Conservation (phyloP, 2,329 filamentous ascomycete species). For the Myrmaecium sp. region DNA sequence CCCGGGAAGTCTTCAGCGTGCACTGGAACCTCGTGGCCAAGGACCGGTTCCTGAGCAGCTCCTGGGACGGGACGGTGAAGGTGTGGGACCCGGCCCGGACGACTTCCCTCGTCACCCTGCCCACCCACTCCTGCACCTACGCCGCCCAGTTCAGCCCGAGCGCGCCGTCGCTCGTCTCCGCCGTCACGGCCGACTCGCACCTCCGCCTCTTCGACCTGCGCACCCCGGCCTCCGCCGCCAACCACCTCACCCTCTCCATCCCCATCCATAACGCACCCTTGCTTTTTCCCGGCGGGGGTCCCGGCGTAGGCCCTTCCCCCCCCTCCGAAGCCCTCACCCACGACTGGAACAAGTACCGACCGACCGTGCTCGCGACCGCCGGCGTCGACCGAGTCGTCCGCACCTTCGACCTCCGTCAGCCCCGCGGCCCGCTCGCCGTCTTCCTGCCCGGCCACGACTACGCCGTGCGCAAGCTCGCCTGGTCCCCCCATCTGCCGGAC, state of each 20-base stretch:
- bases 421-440: slow-evolving; percentile 54
- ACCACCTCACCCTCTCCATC: slow-evolving; percentile 69
- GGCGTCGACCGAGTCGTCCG: slow-evolving; percentile 79
- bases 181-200: slow-evolving; percentile 77
- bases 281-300: slow-evolving; percentile 29
- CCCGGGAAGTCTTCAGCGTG: slow-evolving; percentile 80
- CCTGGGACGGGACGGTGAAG: slow-evolving; percentile 94
- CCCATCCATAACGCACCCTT: slow-evolving; percentile 64
- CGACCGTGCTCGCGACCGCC: slow-evolving; percentile 67
- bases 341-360: slow-evolving; percentile 97
- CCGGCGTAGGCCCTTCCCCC: slow-evolving; percentile 27
- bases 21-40: slow-evolving; percentile 87
- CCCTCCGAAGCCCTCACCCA: slow-evolving; percentile 80
- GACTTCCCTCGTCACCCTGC: slow-evolving; percentile 66
- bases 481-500: slow-evolving; percentile 88
- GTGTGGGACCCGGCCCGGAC: slow-evolving; percentile 75
- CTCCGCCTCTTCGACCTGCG: slow-evolving; percentile 84
- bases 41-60: slow-evolving; percentile 75
- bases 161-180: slow-evolving; percentile 68
- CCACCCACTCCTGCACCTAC: slow-evolving; percentile 88
- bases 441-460: slow-evolving; percentile 83
- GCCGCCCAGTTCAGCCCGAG: slow-evolving; percentile 81
- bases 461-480: slow-evolving; percentile 68
- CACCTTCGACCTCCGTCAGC: slow-evolving; percentile 77
- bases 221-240: slow-evolving; percentile 68